Evolutionary conservation across 129 eudicot genomes (phyloP), one percentile per base, ranked within the genome.

Genomic region (Saussurea involucrata): DNA sequence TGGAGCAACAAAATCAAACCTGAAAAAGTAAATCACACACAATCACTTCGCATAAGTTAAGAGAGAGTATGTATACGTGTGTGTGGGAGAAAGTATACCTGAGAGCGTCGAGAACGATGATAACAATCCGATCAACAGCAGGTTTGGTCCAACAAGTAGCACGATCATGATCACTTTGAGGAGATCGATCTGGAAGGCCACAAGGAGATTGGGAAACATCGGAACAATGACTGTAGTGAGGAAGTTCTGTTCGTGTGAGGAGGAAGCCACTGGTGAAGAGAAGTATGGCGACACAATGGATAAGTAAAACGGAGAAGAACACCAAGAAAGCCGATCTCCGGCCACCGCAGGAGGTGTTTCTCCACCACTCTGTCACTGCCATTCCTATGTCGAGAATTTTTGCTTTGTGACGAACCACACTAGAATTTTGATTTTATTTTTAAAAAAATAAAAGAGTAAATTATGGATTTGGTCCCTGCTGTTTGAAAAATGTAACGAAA

Each of bases 1-100:
- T 6, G 98, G 98, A 67, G 98, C 97, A 46, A 91, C 96, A 80
- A 95, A 95, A 85, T 95, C 98, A 84, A 95, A 87, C 89, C 98
- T 94, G 68, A 67, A 80, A 79, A 63, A 33, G 11, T 42, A 70
- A 24, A 40, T 25, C 37, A 49, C 20, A 61, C 33, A 63, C 18
- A 76, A 64, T 8, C 36, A 65, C 24, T 34, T 5, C 3, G 46
- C 27, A 60, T 42, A 15, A 55, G 5, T 29, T 71, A 6, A 49
- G 24, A 53, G 12, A 42, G 27, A 25, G 32, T 1, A 57, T 6
- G 65, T 36, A 10, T 15, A 17, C 11, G 40, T 46, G 24, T 7
- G 24, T 33, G n/a, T 8, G n/a, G 63, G 37, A 40, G 17, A 5
- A 28, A 37, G 21, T 44, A 60, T 74, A 75, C 98, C 99, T 95